phyloP scores from a whole-genome alignment of 179 eudicot species.

The Carnegiea gigantea region DNA sequence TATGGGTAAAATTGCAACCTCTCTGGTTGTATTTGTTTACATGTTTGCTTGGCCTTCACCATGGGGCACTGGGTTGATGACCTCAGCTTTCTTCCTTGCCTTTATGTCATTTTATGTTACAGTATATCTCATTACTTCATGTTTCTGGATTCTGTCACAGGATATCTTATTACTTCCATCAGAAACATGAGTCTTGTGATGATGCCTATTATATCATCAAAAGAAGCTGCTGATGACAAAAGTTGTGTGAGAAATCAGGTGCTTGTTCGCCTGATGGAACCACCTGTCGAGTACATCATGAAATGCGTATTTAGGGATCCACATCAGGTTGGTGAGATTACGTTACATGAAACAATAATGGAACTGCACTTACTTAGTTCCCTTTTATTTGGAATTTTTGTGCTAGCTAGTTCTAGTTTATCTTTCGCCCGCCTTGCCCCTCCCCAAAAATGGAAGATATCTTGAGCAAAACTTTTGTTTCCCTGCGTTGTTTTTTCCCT shows the following conservation, averaged over 20 bases:
- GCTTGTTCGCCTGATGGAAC: slow-evolving; percentile 57
- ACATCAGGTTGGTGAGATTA: slow-evolving; percentile 43
- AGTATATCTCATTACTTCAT: not conserved
- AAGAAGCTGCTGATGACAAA: slow-evolving; percentile 29
- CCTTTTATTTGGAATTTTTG: not conserved
- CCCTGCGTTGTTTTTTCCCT: not conserved
- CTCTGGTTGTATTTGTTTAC: not conserved
- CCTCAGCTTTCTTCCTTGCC: not conserved
- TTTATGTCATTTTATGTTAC: not conserved
- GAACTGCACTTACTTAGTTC: not conserved
- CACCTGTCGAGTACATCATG: slow-evolving; percentile 57
- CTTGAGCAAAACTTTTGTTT: not conserved
- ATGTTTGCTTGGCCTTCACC: not conserved
- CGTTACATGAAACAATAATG: not conserved
- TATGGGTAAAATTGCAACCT: not conserved
- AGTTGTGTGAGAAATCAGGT: slow-evolving; percentile 34
- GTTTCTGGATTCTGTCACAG: slow-evolving; percentile 33
- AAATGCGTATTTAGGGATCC: slow-evolving; percentile 52
- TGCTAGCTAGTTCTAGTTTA: not conserved
- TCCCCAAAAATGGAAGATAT: not conserved
- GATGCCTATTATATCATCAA: slow-evolving; percentile 36
- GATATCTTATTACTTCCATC: slow-evolving; percentile 53
- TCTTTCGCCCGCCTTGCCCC: not conserved
- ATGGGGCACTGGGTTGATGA: not conserved
- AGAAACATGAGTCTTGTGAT: slow-evolving; percentile 48